Evolutionary conservation across 805 yeast genomes (phyloP).

Genomic region (Candida railenensis): DNA sequence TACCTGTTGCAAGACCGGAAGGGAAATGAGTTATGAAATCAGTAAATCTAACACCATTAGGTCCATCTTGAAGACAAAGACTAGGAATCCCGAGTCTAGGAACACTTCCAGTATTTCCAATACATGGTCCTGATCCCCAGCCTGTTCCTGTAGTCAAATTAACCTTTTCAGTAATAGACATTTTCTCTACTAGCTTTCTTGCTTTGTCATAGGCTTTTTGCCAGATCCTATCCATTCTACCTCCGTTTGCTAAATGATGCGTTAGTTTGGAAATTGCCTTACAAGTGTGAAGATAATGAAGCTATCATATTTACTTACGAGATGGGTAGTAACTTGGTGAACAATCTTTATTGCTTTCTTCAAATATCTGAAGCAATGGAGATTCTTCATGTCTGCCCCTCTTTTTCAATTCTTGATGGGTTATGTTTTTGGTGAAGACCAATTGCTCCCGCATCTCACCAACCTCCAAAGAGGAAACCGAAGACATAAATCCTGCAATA

Average conservation of each 20-base stretch:
- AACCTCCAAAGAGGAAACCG: conserved; percentile 1
- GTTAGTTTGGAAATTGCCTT: conserved; percentile 8
- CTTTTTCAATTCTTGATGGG: conserved; percentile 11
- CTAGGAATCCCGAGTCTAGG: conserved; percentile 54
- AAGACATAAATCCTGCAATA: background rate
- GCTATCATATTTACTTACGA: conserved; percentile 29
- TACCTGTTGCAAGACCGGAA: conserved; percentile 56
- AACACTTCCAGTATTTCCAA: conserved; percentile 60
- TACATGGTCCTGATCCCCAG: conserved; percentile 60
- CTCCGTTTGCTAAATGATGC: conserved; percentile 46
- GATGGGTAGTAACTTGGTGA: conserved; percentile 34
- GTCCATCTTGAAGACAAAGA: conserved; percentile 62
- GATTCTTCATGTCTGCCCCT: conserved; percentile 32
- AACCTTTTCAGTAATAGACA: conserved; percentile 59
- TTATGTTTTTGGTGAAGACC: conserved; percentile 4
- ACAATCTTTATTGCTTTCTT: conserved; percentile 27
- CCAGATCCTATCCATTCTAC: conserved; percentile 54
- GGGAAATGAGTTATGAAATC: conserved; percentile 59
- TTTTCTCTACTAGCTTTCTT: conserved; percentile 50
- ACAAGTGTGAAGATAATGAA: too few relatives aligned
- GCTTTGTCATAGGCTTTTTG: conserved; percentile 57
- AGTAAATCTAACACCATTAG: conserved; percentile 57
- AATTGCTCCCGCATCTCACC: conserved; percentile 5
- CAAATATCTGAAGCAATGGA: conserved; percentile 24
- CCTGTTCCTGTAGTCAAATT: conserved; percentile 65